Base-by-base conservation (phyloP, 169 alveolate genomes). In the Perkinsus marinus region DNA sequence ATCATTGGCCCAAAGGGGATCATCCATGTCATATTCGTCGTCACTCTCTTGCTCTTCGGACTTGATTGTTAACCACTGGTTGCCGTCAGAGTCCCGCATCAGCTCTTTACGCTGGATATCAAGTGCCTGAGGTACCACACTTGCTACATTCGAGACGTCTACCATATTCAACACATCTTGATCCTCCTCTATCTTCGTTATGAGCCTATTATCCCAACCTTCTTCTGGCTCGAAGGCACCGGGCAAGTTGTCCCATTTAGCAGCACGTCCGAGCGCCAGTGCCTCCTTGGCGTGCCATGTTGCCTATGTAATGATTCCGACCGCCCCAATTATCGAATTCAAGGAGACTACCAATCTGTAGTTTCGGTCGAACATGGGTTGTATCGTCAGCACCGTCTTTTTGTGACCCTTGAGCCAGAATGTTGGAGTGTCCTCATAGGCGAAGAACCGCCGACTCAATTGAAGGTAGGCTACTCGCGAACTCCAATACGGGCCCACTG, bases 261-360 rank as follows among this genome's bases (percentile, higher is more conserved):
- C 91, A 10, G 91, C 91, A 6, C 91, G 41, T 19, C 38, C 91
- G 19, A 89, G 57, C 37, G 68, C 91, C 57, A 89, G 91, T 9
- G 91, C 91, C 91, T 89, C 91, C 91, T 89, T 41, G 3, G 91
- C 91, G 91, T 89, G 68, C 91, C 91, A 89, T 26, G 79, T 57
- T 19, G 79, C 79, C 79, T 57, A 26, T 2, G 22, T 2, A 10
- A 41, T 41, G 10, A 3, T 41, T 10, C 19, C 46, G 3, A 3
- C 3, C 79, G 5, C 30, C 34, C 34, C 79, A 57, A 19, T 16
- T 16, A 19, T 16, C 22, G 79, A 57, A 57, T 26, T 6, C 79
- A 13, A 41, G 46, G 46, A n/a, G n/a, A 41, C 22, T 57, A 57
- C 79, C 34, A 57, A 26, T 26, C 79, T 13, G 34, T 57, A 57